phyloP scores from a whole-genome alignment of 441 rosid genomes.

The Kokia cookei region DNA sequence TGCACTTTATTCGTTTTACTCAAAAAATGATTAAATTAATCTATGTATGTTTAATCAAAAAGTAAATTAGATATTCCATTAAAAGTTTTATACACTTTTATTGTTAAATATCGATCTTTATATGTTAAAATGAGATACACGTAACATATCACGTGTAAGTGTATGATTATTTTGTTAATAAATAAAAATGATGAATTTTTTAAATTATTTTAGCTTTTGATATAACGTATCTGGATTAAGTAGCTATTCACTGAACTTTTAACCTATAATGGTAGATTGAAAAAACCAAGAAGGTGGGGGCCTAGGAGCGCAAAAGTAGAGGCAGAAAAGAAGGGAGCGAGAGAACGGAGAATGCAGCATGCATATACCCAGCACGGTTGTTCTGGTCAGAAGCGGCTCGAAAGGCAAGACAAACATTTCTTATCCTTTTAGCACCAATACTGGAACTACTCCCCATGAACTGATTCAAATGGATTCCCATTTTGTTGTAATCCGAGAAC shows the following conservation, averaged over 20 bases:
- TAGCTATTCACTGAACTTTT: too few relatives aligned
- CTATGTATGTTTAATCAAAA: fast-evolving
- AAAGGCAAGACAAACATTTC: conserved; percentile 75
- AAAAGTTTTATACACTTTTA: fast-evolving
- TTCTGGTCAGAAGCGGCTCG: conserved; percentile 81
- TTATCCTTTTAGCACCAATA: conserved; percentile 86
- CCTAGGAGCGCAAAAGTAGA: too few relatives aligned
- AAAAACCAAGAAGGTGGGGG: too few relatives aligned
- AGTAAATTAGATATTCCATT: fast-evolving
- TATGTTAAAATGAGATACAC: too few relatives aligned
- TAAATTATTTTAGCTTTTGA: too few relatives aligned
- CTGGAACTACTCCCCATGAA: conserved; percentile 96
- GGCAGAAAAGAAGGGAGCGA: not conserved
- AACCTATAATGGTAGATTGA: too few relatives aligned
- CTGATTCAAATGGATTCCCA: conserved; percentile 88
- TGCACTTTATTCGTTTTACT: too few relatives aligned
- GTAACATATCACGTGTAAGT: fast-evolving
- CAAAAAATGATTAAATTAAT: too few relatives aligned
- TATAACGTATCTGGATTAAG: too few relatives aligned
- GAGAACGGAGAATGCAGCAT: not conserved
- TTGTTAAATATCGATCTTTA: fast-evolving
- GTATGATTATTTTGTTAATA: too few relatives aligned
- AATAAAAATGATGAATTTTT: too few relatives aligned
- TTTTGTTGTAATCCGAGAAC: conserved; percentile 71
- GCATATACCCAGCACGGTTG: conserved; percentile 59